Evolutionary conservation across 805 yeast species (phyloP), one percentile per base, ranked within the genome.

Genomic region (Sugiyamaella marilandica): DNA sequence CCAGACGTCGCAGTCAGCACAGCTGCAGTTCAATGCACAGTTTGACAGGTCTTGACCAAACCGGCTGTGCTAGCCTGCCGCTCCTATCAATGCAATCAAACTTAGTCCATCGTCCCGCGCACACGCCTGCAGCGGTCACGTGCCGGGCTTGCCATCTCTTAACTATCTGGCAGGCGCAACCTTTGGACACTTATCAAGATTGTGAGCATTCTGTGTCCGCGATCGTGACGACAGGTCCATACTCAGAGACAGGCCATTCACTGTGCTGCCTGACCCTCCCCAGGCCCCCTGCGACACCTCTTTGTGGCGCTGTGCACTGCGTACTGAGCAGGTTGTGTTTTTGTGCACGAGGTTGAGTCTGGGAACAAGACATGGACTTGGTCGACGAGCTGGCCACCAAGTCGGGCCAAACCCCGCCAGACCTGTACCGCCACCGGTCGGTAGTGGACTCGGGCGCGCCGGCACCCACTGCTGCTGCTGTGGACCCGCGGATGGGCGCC

Each of bases 141-240:
- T 39, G 43, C 21, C 24, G 16, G 43, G 24, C 7, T 24, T 4
- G 43, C 43, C 43, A 39, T 5, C 21, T 39, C 19, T 14, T 39
- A 14, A 39, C 24, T 19, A 19, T 39, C 24, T 16, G 43, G 43
- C 21, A 39, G 21, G 43, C 43, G 43, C 43, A 39, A 39, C 43
- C 43, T 39, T 14, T 39, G 43, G 43, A 39, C 24, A 39, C 21
- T 39, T 39, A 39, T 39, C 43, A 39, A 11, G 21, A 39, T 21
- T 19, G 19, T 16, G 43, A 19, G 43, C 13, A 39, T 39, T 24
- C 7, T 7, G 29, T 24, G 29, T 24, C 29, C 29, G 29, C 29
- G 29, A 24, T 24, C 29, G 29, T 24, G 29, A 24, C 29, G 7
- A 24, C 29, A 24, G 7, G 29, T 24, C 29, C 29, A 24, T 24